Percentiles rank a stretch among this genome's conserved stretches.
Evolutionary conservation across 1,139 yeast species (phyloP).

Genomic region (Zygosaccharomyces sapae): DNA sequence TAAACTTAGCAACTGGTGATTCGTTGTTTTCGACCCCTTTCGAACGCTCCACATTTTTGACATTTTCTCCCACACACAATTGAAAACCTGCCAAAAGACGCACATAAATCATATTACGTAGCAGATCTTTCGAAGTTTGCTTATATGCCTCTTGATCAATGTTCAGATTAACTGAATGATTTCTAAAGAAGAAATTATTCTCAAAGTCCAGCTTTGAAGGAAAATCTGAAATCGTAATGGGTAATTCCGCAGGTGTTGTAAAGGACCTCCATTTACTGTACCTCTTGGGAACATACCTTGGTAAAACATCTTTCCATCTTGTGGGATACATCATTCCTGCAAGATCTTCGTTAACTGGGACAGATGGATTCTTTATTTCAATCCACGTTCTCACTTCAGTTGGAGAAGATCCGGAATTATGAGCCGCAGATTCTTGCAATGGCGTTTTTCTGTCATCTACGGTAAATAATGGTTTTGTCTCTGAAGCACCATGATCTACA

Average conservation of each 20-base stretch:
- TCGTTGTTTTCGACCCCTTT: constrained; percentile 39
- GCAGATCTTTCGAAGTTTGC: constrained; percentile 54
- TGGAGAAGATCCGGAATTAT: constrained; percentile 5
- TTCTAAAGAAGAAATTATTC: constrained; percentile 52
- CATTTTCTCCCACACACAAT: constrained; percentile 69
- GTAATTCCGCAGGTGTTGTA: constrained; percentile 89
- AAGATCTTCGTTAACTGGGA: constrained; percentile 47
- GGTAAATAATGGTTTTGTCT: constrained; percentile 7
- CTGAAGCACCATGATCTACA: constrained; percentile 2
- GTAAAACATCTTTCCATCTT: constrained; percentile 88
- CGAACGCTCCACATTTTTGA: constrained; percentile 57
- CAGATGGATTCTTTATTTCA: constrained; percentile 65
- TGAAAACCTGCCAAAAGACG: constrained; percentile 87
- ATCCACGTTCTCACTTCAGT: constrained; percentile 50
- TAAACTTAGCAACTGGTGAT: constrained; percentile 24
- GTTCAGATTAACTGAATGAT: constrained; percentile 40
- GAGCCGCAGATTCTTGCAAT: constrained; percentile 1
- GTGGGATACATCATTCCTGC: constrained; percentile 48
- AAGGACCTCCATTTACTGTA: constrained; percentile 87
- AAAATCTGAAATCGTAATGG: constrained; percentile 71
- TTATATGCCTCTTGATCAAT: constrained; percentile 38
- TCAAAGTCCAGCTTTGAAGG: constrained; percentile 67
- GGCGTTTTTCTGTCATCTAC: constrained; percentile 12
- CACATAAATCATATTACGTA: constrained; percentile 84
- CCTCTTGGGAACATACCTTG: constrained; percentile 59